Percentiles rank a stretch among this genome's conserved stretches.
Evolutionary conservation across 192 early-diverging fungal genomes (phyloP).

Genomic region (Entomortierella chlamydospora): DNA sequence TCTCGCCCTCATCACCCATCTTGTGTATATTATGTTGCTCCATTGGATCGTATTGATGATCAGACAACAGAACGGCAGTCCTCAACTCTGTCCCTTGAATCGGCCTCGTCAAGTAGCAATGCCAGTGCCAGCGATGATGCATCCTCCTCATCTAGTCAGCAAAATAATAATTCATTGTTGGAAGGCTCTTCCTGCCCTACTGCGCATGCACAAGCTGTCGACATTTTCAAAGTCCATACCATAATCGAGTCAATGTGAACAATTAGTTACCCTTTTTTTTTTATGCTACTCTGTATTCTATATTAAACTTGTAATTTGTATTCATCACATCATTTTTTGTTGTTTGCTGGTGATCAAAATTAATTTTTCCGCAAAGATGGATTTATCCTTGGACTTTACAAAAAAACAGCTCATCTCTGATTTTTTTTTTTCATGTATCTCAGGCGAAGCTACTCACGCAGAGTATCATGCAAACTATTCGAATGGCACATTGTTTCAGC

Average conservation of each 20-base stretch:
- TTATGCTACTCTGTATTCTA: too few relatives aligned
- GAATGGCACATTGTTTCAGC: too few relatives aligned
- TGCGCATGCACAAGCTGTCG: constrained; percentile 13
- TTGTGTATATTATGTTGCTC: constrained; percentile 19
- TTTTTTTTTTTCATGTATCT: too few relatives aligned
- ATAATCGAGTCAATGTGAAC: constrained; percentile 13
- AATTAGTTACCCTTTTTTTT: too few relatives aligned
- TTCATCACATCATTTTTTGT: too few relatives aligned
- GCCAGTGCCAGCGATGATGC: not conserved
- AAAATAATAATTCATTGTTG: not conserved
- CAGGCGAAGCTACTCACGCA: too few relatives aligned
- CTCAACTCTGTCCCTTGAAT: not conserved
- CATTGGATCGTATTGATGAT: not conserved
- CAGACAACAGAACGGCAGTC: not conserved
- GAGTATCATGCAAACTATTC: too few relatives aligned
- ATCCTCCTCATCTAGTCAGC: not conserved
- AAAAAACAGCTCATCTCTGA: too few relatives aligned
- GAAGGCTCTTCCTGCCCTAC: not conserved
- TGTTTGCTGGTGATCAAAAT: too few relatives aligned
- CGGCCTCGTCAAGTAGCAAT: constrained; percentile 8
- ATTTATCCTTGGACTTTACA: too few relatives aligned
- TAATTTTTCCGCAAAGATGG: too few relatives aligned
- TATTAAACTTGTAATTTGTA: too few relatives aligned
- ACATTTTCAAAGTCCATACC: constrained; percentile 25
- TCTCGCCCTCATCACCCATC: constrained; percentile 28